Base-by-base conservation (phyloP, 2,329 filamentous ascomycete species). In the Neocatenulostroma microsporum region DNA sequence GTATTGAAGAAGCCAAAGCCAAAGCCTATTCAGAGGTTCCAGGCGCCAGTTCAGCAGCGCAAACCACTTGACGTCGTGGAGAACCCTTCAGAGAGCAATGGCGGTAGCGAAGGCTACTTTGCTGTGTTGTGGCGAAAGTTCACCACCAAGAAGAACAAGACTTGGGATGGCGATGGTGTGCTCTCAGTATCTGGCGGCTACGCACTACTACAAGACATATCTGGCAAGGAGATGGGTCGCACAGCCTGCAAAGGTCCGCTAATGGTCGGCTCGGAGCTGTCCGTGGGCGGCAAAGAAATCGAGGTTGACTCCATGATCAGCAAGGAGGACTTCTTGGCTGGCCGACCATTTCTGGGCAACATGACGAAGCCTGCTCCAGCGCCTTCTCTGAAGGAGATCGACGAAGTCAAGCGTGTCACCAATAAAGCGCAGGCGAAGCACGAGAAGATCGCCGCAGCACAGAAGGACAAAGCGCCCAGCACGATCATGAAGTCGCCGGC, bases 161-260 rank as follows among this genome's bases (percentile, higher is more conserved):
- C 78, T 4, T 85, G 81, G 80, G 80, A 84, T 50, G 80, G 80
- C 2, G 81, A 85, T 58, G 81, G 79, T 2, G 67, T 83, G 2
- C 64, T 84, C 7, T 65, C 68, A 3, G 65, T 80, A 3, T 59
- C 63, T 2, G 69, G 67, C 23, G 77, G 77, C 3, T 72, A 72
- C 51, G 78, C 73, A 3, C 68, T 66, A 36, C 64, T 84, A 12
- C 73, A 77, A 41, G 77, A 84, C 53, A 67, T 73, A 9, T 71
- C 71, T 1, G 80, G 80, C 3, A 73, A 70, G 54, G 73, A 79
- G 14, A 69, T 84, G 58, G 80, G 79, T 2, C 72, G 69, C 36
- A 66, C 64, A 10, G 65, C 68, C 42, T 73, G 71, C 45, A 72
- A 69, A 36, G 67, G 69, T n/a, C 66, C 69, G 8, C 62, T 83